phyloP scores from a whole-genome alignment of 768 basidiomycete species.

The Suillus bovinus region DNA sequence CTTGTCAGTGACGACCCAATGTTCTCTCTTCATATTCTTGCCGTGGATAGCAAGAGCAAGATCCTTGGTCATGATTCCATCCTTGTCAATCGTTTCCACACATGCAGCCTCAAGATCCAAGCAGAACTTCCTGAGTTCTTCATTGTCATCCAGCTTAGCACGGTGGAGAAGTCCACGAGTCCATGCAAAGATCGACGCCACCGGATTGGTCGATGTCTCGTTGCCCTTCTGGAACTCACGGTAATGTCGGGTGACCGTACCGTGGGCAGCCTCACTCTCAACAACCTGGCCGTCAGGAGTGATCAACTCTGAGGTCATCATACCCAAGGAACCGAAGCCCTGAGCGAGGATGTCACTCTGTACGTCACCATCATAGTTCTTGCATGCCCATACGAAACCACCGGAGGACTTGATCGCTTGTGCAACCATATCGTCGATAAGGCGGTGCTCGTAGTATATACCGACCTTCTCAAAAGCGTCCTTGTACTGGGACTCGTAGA shows the following conservation, averaged over 20 bases:
- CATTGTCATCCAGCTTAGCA: constrained; percentile 89
- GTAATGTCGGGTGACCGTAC: constrained; percentile 96
- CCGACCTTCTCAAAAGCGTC: constrained; percentile 63
- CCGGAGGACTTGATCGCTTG: constrained; percentile 96
- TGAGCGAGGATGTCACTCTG: constrained; percentile 96
- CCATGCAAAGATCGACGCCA: constrained; percentile 99
- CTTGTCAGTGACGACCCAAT: constrained; percentile 94
- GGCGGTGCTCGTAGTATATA: constrained; percentile 93
- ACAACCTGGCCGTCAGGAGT: constrained; percentile 92
- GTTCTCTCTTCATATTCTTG: constrained; percentile 85
- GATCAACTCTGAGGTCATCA: constrained; percentile 97
- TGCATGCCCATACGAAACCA: constrained; percentile 80
- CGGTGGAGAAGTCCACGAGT: constrained; percentile 92
- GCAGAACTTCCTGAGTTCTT: constrained; percentile 71
- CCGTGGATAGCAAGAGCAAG: constrained; percentile 93
- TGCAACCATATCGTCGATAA: constrained; percentile 98
- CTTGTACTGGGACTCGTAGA: constrained; percentile 84
- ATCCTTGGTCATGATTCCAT: constrained; percentile 97
- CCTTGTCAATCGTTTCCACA: constrained; percentile 86
- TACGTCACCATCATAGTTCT: constrained; percentile 85
- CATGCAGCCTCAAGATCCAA: constrained; percentile 82
- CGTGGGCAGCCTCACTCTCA: constrained; percentile 97
- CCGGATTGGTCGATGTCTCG: constrained; percentile 98
- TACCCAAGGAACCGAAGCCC: constrained; percentile 93
- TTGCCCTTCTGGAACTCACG: constrained; percentile 96